Evolutionary conservation across 805 yeast genomes (phyloP).

Genomic region (Metschnikowia gelsemii): DNA sequence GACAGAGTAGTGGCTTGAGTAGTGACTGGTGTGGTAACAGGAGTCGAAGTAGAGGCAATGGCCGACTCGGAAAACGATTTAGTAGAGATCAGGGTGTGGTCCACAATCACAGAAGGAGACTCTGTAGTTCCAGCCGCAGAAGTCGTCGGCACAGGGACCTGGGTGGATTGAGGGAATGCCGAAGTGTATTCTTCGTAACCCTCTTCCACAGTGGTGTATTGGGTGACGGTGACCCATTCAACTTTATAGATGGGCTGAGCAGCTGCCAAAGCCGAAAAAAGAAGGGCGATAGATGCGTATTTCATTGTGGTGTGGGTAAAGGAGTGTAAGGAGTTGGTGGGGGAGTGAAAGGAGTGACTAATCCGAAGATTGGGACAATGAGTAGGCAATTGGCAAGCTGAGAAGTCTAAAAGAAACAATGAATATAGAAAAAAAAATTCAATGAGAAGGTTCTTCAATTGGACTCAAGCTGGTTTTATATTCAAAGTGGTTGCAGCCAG

Average conservation of each 20-base stretch:
- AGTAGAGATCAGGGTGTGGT: background rate
- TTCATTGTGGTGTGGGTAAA: conserved; percentile 11
- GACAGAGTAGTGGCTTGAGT: background rate
- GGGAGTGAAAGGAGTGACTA: conserved; percentile 13
- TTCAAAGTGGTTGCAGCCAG: conserved; percentile 5
- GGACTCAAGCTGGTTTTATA: conserved; percentile 7
- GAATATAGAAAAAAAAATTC: too few species aligned
- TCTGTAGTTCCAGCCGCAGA: background rate
- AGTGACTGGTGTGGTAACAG: background rate
- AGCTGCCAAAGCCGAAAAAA: conserved; percentile 13
- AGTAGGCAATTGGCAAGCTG: background rate
- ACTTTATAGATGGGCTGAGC: conserved; percentile 16
- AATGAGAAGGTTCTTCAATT: background rate
- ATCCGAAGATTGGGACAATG: conserved; percentile 3
- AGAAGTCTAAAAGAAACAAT: too few species aligned
- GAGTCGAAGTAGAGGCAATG: conserved; percentile 2
- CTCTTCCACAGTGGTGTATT: conserved; percentile 14
- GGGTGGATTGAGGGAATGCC: conserved; percentile 4
- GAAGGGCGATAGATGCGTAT: conserved; percentile 11
- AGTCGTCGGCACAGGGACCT: background rate
- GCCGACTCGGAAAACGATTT: conserved; percentile 2
- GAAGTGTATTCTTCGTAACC: conserved; percentile 8
- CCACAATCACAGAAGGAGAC: background rate
- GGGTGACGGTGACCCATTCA: conserved; percentile 17
- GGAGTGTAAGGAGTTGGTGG: conserved; percentile 7